Base-by-base conservation (phyloP, 306 rosid species). In the Casuarina equisetifolia region DNA sequence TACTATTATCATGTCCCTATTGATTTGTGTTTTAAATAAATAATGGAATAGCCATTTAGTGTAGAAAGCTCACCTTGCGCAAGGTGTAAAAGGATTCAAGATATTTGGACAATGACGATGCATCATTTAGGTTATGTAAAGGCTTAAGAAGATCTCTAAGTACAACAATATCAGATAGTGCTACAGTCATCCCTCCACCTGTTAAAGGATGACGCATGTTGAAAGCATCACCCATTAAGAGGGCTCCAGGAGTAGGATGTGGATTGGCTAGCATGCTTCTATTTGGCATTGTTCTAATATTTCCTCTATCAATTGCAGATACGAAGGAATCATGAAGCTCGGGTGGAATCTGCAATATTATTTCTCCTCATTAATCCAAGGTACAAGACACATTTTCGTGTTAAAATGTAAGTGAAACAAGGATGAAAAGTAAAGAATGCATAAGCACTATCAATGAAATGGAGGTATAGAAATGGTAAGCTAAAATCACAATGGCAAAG, bases 161-260 rank as follows among this genome's bases (percentile, higher is more conserved):
- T 4, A 88, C 71, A 72, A 86, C 92, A 70, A 90, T 78, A 76
- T 90, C 95, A 17, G 92, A 86, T 16, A 88, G 83, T 59, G 91
- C 89, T 66, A 90, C 95, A 43, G 95, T 90, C 92, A 88, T 87
- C 79, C 95, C 95, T 75, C 92, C 95, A 57, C 92, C 94, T 3
- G 94, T 84, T 77, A 84, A 83, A 32, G 92, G 94, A 80, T 90
- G 92, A 19, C 90, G 89, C 90, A 86, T 88, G 79, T 90, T 90
- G 86, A 90, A 84, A 72, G 94, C 88, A 76, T 90, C 94, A 0
- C 95, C 95, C 78, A 90, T 44, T 70, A 90, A 76, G 35, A 90
- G 78, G 8, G 95, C 95, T 77, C 95, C 92, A 1, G 89, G 89
- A 32, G 87, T 85, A 40, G 87, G 86, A 50, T 39, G 79, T 8